Evolutionary conservation across 2,329 filamentous ascomycete species (phyloP).

Genomic region (Aureobasidium subglaciale): DNA sequence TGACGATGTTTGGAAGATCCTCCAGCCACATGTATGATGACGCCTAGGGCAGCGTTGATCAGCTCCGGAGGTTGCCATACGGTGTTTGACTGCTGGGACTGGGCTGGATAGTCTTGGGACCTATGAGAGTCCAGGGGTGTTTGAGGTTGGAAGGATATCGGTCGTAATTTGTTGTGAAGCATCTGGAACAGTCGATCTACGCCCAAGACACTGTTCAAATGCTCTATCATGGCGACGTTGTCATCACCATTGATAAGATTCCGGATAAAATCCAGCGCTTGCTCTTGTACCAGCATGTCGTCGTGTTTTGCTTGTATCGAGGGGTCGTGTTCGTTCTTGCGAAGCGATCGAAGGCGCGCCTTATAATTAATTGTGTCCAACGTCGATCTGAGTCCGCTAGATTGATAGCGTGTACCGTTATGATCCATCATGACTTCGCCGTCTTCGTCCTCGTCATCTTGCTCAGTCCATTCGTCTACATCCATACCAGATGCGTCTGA

Average conservation of each 20-base stretch:
- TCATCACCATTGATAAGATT: conserved; percentile 71
- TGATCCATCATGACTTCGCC: conserved; percentile 41
- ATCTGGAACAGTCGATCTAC: conserved; percentile 74
- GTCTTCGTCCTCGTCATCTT: conserved; percentile 33
- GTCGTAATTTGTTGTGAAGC: conserved; percentile 67
- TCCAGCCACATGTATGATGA: conserved; percentile 83
- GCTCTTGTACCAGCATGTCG: conserved; percentile 80
- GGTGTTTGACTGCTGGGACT: conserved; percentile 39
- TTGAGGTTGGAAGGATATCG: conserved; percentile 37
- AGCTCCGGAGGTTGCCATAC: conserved; percentile 50
- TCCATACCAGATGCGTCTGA: conserved; percentile 36
- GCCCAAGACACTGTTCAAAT: conserved; percentile 68
- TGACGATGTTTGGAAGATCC: conserved; percentile 72
- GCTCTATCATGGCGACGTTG: conserved; percentile 69
- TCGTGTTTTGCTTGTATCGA: conserved; percentile 64
- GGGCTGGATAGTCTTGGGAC: conserved; percentile 16
- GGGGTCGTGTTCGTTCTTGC: conserved; percentile 54
- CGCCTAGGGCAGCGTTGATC: conserved; percentile 68
- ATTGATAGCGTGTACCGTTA: conserved; percentile 30
- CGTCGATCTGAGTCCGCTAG: conserved; percentile 30
- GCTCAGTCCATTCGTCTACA: conserved; percentile 26
- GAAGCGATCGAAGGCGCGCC: conserved; percentile 16
- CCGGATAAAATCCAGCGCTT: conserved; percentile 80
- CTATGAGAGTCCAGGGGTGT: not conserved
- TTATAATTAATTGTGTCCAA: conserved; percentile 20